Base-by-base conservation (phyloP, 306 rosid species). In the Nissolia schottii region DNA sequence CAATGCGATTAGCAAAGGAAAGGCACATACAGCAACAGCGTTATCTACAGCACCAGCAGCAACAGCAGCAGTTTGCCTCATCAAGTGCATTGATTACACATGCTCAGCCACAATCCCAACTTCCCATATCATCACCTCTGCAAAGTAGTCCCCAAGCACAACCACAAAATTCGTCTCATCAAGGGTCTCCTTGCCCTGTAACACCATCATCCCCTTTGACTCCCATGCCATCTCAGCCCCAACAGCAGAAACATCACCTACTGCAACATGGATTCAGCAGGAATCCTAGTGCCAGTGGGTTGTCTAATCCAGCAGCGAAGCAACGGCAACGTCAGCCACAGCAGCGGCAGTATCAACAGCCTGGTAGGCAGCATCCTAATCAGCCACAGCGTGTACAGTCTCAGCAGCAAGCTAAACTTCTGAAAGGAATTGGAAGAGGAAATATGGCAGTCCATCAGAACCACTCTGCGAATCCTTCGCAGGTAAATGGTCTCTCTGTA, bases 361-460 rank as follows among this genome's bases (percentile, higher is more conserved):
- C 97, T 67, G 85, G 87, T 55, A 87, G 99, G 84, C 96, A 89
- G 79, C 99, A 95, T 78, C 97, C 96, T 73, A 92, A 82, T 77
- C 96, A 88, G 78, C 84, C 89, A 64, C 96, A 83, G 75, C 89
- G 77, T 73, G 74, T 61, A 25, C 93, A 87, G 75, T 70, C 97
- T 79, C 99, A 86, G 46, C 97, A 88, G 78, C 99, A 81, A 57
- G 85, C 88, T 54, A 92, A 95, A 73, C 75, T 77, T 76, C 64
- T 86, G 46, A 95, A 95, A 81, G 99, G 96, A 77, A 73, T 85
- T 11, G 97, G 96, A 80, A 88, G 96, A 81, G 96, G 92, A 49
- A 89, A 83, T 72, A 61, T 79, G 75, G 27, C 81, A 82, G 80
- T 73, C 68, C 90, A 85, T 71, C 97, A 91, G 78, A 89, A 85